Evolutionary conservation across 257 asterid species (phyloP).

Genomic region (Cordia subcordata): DNA sequence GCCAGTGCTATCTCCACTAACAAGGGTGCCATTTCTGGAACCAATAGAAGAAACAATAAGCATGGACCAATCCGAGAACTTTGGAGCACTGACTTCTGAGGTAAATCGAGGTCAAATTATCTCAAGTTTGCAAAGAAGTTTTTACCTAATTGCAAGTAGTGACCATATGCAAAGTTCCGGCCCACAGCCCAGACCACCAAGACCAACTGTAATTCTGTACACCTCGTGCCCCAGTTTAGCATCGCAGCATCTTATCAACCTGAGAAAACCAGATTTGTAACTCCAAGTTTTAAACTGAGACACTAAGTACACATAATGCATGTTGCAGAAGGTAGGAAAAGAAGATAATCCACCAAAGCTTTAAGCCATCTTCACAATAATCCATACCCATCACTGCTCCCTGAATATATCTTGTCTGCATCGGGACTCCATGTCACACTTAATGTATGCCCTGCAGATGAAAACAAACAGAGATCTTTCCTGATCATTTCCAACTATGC

Average conservation of each 20-base stretch:
- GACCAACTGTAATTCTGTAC: slow-evolving; percentile 77
- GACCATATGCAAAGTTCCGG: slow-evolving; percentile 85
- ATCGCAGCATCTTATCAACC: slow-evolving; percentile 93
- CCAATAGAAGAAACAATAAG: slow-evolving; percentile 4
- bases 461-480: too few relatives aligned
- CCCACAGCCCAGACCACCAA: slow-evolving; percentile 65
- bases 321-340: neutral
- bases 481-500: too few relatives aligned
- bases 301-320: neutral
- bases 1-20: slow-evolving; percentile 87
- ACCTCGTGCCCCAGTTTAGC: slow-evolving; percentile 55
- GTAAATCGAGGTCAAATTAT: neutral
- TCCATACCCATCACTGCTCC: slow-evolving; percentile 89
- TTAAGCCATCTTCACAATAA: slow-evolving; percentile 5
- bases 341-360: neutral
- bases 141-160: slow-evolving; percentile 71
- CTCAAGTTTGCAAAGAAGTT: neutral
- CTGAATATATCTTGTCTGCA: slow-evolving; percentile 68
- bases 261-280: slow-evolving; percentile 21
- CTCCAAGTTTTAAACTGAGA: slow-evolving; percentile 5
- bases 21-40: slow-evolving; percentile 54
- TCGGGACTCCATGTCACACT: slow-evolving; percentile 91
- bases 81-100: neutral
- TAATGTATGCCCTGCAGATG: slow-evolving; percentile 61
- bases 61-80: neutral